Base-by-base conservation (phyloP, 2,329 filamentous ascomycete genomes). In the Cladosporium sp. region DNA sequence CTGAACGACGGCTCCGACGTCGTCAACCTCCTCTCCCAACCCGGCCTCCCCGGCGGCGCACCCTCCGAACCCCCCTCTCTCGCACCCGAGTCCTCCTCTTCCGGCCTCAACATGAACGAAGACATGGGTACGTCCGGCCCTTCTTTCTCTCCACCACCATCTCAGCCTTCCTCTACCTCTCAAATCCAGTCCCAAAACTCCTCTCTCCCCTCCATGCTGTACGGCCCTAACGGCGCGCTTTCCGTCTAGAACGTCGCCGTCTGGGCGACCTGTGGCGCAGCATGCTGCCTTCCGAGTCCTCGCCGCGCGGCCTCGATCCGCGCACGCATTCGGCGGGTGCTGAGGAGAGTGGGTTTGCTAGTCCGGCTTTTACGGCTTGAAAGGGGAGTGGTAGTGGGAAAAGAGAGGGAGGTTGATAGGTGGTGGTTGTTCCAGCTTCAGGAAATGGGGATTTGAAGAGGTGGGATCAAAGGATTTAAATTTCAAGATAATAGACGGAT, bases 1-100 rank as follows among this genome's bases (percentile, higher is more conserved):
- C 15, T 22, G 3, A 34, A 49, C 6, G 66, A 68, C 32, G 66
- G 66, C 7, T 61, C 66, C 45, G 64, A 60, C 3, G 66, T 68
- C 11, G 63, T 67, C 12, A 56, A 65, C 54, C 54, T 68, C 32
- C 56, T 68, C 11, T 62, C 62, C 36, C 50, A 58, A 40, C 55
- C 58, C 3, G 48, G 43, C 12, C 45, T 57, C 18, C 51, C 43
- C 9, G 55, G 55, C 17, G 56, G 48, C 24, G 32, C 37, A 32
- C 48, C 48, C 18, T 48, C 45, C 3, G 19, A 22, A 2, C 45
- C 45, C 11, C 24, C 34, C 27, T 41, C 45, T 4, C 27, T 48
- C 18, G 45, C 27, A 2, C 45, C 45, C 15, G 45, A 48, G 13
- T 19, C 45, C 17, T 27, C 39, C 3, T 13, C 17, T 17, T 43